Evolutionary conservation across 805 yeast genomes (phyloP), one percentile per base, ranked within the genome.

Genomic region (Candida morakotiae): DNA sequence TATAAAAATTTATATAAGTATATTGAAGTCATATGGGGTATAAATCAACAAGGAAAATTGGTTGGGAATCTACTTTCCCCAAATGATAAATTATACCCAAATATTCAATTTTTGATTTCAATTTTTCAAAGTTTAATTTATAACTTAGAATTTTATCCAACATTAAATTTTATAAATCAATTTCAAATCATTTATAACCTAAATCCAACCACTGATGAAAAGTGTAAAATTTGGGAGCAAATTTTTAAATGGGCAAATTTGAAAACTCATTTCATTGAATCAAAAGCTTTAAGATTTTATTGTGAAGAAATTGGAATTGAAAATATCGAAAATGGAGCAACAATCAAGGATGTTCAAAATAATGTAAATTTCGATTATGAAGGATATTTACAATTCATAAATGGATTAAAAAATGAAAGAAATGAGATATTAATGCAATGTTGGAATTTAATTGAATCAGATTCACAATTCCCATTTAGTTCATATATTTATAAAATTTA

Each of bases 351-450:
- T 26, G 62, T 61, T 1, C 56, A 59, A 34, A 47, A 54, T 28
- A 48, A 59, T 39, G 60, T 55, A 2, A 53, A 63, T 31, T 67
- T 67, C 38, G 69, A 67, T 42, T 64, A 64, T 43, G 65, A 64
- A 40, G 59, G 62, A 4, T 67, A 49, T 46, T 45, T 65, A 41
- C 49, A 37, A 22, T 64, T 51, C 33, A 34, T 52, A 7, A 40
- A 49, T 2, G 53, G 49, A 14, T 43, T 67, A 22, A 43, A 47
- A 18, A 26, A 38, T n/a, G 56, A 51, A 35, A 49, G 73, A 38
- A 28, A 34, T 4, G 51, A 50, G 2, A 47, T 57, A 9, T 46
- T 65, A 31, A 36, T 46, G 13, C 59, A 61, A 34, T 45, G 66
- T 11, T 67, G 71, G 72, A 39, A 44, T n/a, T 51, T 66, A 24